Base-by-base conservation (phyloP, 805 yeast species). In the Candida vartiovaarae region DNA sequence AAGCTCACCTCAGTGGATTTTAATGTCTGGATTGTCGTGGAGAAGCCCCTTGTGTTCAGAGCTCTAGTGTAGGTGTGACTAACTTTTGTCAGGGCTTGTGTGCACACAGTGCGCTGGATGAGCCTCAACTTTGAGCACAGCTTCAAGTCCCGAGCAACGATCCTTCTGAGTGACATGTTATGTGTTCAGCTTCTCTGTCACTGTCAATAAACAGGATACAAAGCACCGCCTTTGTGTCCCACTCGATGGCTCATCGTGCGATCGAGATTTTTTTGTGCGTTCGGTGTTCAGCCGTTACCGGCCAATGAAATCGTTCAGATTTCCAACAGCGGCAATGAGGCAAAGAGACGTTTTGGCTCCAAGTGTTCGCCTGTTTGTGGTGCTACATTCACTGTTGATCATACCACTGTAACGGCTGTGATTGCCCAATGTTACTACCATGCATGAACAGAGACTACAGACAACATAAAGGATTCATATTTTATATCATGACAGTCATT, bases 1-100 rank as follows among this genome's bases (percentile, higher is more conserved):
- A 54, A 59, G 10, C 59, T 54, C 2, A 56, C 42, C 38, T 64
- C 68, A 3, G 39, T 34, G 3, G 63, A 59, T 28, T 49, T 39
- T 23, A 9, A 24, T 3, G 33, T 28, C 3, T 15, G 3, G 8
- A 5, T n/a, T 3, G 47, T 25, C 3, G 42, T 32, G 23, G 49
- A 41, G 43, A 48, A 45, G n/a, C 26, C 44, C 39, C 25, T 23
- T 9, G 32, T 15, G 30, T 28, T 28, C 6, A 7, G 30, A 6
- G 30, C 9, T 9, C 9, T 28, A 28, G 20, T 15, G 20, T 15
- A 15, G 20, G 20, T 15, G 20, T 15, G 20, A 15, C 25, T 27
- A 15, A 5, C 32, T 15, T 10, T 32, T 7, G 20, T n/a, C n/a
- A 7, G 30, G 8, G 38, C 20, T 26, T 9, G 38, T 10, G 30